Conservation (phyloP, 2,329 filamentous ascomycete species). For the Colletotrichum neosansevieriae region DNA sequence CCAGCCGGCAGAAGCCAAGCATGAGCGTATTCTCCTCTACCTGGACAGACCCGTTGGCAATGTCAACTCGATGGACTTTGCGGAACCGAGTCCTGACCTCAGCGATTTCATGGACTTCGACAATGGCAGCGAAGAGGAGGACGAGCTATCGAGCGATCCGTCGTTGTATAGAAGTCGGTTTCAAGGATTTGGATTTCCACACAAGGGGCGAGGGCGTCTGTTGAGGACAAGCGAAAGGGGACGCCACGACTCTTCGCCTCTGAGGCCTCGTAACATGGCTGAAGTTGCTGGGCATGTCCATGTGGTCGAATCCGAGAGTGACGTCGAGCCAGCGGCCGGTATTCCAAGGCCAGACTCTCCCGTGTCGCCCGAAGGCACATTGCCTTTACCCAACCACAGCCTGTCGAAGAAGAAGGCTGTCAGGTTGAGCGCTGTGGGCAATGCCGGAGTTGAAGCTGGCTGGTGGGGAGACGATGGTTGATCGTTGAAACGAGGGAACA, state of each 20-base stretch:
- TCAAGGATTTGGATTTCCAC: background rate
- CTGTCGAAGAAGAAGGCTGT: slow-evolving; percentile 55
- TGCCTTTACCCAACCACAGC: slow-evolving; percentile 20
- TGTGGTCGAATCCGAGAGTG: slow-evolving; percentile 42
- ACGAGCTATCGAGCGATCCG: slow-evolving; percentile 35
- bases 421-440: slow-evolving; percentile 56
- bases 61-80: slow-evolving; percentile 44
- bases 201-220: slow-evolving; percentile 24
- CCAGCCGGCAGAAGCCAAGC: slow-evolving; percentile 37
- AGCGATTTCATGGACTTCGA: slow-evolving; percentile 55
- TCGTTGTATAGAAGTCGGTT: slow-evolving; percentile 9
- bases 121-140: slow-evolving; percentile 42
- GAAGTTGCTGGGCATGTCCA: slow-evolving; percentile 7
- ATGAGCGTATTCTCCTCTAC: slow-evolving; percentile 49
- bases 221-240: slow-evolving; percentile 23
- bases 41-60: slow-evolving; percentile 47
- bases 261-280: slow-evolving; percentile 16
- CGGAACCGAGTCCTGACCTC: slow-evolving; percentile 53
- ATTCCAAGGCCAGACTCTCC: slow-evolving; percentile 56
- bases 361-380: slow-evolving; percentile 40
- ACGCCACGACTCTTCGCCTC: slow-evolving; percentile 27
- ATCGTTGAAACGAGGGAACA: slow-evolving; percentile 41
- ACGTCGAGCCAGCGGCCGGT: slow-evolving; percentile 42
- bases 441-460: slow-evolving; percentile 47
- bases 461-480: slow-evolving; percentile 58